phyloP scores from a whole-genome alignment of 1,284 basidiomycete species.

The Puccinia sorghi region DNA sequence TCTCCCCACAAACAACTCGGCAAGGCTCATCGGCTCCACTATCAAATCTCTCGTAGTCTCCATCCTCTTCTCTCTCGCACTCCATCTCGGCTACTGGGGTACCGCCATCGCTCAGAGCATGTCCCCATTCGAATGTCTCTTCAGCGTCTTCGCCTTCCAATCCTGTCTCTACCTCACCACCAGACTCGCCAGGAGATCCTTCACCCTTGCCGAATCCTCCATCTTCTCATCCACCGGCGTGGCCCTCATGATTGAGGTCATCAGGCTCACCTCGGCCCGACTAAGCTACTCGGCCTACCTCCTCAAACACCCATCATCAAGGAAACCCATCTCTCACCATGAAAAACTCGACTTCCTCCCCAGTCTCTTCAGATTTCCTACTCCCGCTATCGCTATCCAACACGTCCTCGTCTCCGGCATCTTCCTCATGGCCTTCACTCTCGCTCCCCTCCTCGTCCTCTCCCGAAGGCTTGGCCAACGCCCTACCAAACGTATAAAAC shows the following conservation, averaged over 20 bases:
- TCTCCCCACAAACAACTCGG: conserved; percentile 56
- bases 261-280: conserved; percentile 28
- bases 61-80: conserved; percentile 3
- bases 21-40: conserved; percentile 56
- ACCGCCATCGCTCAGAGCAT: conserved; percentile 57
- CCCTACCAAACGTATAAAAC: conserved; percentile 70
- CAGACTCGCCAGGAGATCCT: conserved; percentile 83
- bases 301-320: neutral
- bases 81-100: conserved; percentile 52
- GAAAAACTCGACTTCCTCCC: conserved; percentile 23
- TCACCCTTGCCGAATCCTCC: conserved; percentile 90
- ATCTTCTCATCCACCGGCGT: conserved; percentile 85
- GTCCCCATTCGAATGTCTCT: conserved; percentile 75
- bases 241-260: conserved; percentile 74
- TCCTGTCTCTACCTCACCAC: conserved; percentile 85
- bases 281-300: conserved; percentile 25
- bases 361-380: conserved; percentile 81
- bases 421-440: conserved; percentile 83
- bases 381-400: conserved; percentile 87
- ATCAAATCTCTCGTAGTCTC: conserved; percentile 51
- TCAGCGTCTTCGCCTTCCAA: conserved; percentile 82
- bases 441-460: conserved; percentile 90
- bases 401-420: conserved; percentile 90
- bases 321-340: neutral
- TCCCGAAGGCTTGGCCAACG: conserved; percentile 89